phyloP scores from a whole-genome alignment of 2,329 filamentous ascomycete species.

The Colletotrichum sp. region DNA sequence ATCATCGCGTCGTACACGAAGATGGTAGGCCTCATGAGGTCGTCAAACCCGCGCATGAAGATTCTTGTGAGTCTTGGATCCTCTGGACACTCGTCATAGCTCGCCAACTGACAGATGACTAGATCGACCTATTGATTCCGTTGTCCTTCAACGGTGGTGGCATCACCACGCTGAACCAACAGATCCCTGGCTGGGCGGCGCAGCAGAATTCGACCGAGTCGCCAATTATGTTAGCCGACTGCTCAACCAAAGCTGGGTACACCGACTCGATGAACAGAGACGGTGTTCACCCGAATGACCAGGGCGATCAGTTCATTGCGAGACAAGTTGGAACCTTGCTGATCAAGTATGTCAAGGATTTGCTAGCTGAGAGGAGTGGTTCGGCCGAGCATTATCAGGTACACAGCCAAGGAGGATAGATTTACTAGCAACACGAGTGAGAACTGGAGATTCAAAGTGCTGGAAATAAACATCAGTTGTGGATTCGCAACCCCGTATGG shows the following conservation, averaged over 20 bases:
- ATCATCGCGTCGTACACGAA: constrained; percentile 43
- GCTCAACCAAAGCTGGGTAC: constrained; percentile 35
- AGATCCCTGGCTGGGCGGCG: constrained; percentile 41
- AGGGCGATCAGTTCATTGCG: constrained; percentile 38
- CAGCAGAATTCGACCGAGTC: constrained; percentile 37
- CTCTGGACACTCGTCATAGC: background rate
- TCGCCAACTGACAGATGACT: rapidly evolving
- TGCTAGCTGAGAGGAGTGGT: background rate
- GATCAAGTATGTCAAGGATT: constrained; percentile 32
- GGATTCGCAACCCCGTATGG: background rate
- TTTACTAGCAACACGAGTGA: rapidly evolving
- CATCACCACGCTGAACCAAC: constrained; percentile 36
- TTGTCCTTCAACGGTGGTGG: constrained; percentile 30
- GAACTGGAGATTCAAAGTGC: background rate
- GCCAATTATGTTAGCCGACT: constrained; percentile 44
- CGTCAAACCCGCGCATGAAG: constrained; percentile 38
- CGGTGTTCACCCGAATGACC: constrained; percentile 43
- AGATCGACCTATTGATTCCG: constrained; percentile 46
- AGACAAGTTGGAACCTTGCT: constrained; percentile 33
- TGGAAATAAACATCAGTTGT: background rate
- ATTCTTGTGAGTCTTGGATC: constrained; percentile 37
- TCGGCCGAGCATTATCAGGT: background rate
- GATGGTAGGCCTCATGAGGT: constrained; percentile 41
- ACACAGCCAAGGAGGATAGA: background rate
- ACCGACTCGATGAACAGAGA: constrained; percentile 35